Base-by-base conservation (phyloP, 2,329 filamentous ascomycete genomes). In the Blastomyces parvus region DNA sequence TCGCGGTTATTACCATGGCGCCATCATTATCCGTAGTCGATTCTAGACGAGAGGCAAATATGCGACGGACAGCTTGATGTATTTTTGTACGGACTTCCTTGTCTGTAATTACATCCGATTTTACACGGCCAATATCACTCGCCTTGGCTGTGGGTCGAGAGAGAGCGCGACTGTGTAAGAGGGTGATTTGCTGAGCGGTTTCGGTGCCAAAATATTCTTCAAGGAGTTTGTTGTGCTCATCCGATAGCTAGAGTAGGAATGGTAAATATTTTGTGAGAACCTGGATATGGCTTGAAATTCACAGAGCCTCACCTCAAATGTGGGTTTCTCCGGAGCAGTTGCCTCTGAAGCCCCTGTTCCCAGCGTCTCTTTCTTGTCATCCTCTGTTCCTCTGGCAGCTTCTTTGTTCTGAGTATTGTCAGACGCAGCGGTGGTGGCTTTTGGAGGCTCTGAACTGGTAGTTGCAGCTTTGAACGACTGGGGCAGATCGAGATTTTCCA, bases 31-130 rank as follows among this genome's bases (percentile, higher is more conserved):
- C 84, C 56, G 91, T 95, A 22, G 80, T 81, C 1, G 90, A 95
- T 64, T 96, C 90, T 60, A 96, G 81, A 63, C 85, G 83, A 2
- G 86, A 88, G n/a, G 81, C 79, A 74, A 96, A 96, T 65, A 96
- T 87, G 50, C 87, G 87, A 33, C 92, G 89, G 56, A 96, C 79
- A 9, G 80, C 78, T 67, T 84, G 78, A 71, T 90, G 88, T 8
- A 88, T 82, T 66, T 83, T 78, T 46, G 85, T 86, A 8, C 87
- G 84, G 62, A 80, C 72, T 22, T 83, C 81, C 67, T 86, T 86
- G 68, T 88, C 85, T 3, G 78, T 74, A 48, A 89, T 83, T 3
- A 80, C 76, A 8, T 79, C 74, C 1, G 83, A 82, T 13, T 77
- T 77, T 46, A 88, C 71, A 5, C 77, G 76, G 7, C 81, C 80